These are phyloP conservation scores for Megacollybia platyphylla DNA, from an alignment of 1,284 basidiomycete species.

Conservation along the genomic window DNA sequence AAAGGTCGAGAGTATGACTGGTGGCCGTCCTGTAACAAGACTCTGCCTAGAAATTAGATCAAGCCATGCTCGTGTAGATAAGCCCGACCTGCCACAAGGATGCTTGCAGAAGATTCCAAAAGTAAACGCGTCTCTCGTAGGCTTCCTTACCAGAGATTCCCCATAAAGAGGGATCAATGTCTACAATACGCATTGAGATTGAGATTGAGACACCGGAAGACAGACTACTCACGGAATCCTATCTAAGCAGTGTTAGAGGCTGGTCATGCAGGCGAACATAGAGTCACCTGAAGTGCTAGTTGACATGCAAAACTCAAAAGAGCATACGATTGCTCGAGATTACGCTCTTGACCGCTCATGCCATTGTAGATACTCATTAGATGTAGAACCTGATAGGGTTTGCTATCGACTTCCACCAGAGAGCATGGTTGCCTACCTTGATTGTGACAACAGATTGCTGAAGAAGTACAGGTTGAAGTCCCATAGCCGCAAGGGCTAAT, in stretches of 20 bases:
- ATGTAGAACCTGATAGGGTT: constrained; percentile 21
- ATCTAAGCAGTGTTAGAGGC: constrained; percentile 17
- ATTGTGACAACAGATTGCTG: constrained; percentile 31
- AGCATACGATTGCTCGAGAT: constrained; percentile 30
- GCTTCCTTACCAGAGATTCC: constrained; percentile 32
- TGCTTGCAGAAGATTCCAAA: constrained; percentile 36
- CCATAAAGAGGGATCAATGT: constrained; percentile 43
- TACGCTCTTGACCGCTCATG: constrained; percentile 37
- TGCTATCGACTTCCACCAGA: constrained; percentile 1
- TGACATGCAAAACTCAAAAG: constrained; percentile 33
- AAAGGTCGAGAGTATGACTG: constrained; percentile 23
- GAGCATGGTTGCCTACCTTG: constrained; percentile 17
- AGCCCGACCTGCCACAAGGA: constrained; percentile 30
- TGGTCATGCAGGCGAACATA: background rate
- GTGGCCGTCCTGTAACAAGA: constrained; percentile 36
- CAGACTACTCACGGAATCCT: constrained; percentile 28
- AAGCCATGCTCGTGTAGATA: constrained; percentile 3
- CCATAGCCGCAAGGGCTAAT: constrained; percentile 31
- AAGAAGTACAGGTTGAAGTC: constrained; percentile 29
- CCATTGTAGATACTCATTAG: constrained; percentile 41
- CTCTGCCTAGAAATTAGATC: constrained; percentile 17
- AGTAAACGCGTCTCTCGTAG: constrained; percentile 39
- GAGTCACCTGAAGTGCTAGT: constrained; percentile 23
- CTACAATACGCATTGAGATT: constrained; percentile 16
- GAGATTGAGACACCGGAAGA: background rate